Percentiles rank a stretch among this genome's conserved stretches.
Conservation (phyloP, 306 rosid genomes). For the Lagenaria siceraria region DNA sequence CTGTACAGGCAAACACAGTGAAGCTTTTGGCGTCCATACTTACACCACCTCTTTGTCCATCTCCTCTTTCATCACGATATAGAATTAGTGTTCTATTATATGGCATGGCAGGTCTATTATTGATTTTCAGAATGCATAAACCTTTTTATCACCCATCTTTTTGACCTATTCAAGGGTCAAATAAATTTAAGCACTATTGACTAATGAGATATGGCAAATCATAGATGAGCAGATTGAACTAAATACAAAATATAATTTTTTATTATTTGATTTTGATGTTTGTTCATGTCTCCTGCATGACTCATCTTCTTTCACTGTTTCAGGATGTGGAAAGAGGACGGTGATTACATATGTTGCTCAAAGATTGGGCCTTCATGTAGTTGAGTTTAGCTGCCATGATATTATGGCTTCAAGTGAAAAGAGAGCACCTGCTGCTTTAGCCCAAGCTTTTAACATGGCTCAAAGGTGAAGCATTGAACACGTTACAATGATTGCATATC, state of each 20-base stretch:
- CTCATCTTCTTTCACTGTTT: conserved; percentile 15
- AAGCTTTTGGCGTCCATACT: conserved; percentile 69
- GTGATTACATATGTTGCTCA: conserved; percentile 69
- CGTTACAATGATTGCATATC: conserved; percentile 4
- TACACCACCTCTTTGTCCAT: conserved; percentile 69
- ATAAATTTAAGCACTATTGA: neutral
- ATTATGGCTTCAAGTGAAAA: conserved; percentile 46
- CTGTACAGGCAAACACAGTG: conserved; percentile 71
- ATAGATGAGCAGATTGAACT: neutral
- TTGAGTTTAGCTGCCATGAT: conserved; percentile 83
- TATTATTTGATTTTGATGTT: neutral
- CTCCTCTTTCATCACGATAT: conserved; percentile 72
- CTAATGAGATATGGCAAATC: neutral
- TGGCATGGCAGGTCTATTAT: conserved; percentile 69
- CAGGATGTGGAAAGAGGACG: conserved; percentile 97
- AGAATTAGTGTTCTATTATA: conserved; percentile 73
- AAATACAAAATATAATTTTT: neutral
- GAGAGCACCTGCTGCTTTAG: conserved; percentile 51
- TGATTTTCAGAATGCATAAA: neutral
- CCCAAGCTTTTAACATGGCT: conserved; percentile 80
- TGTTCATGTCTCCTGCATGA: neutral
- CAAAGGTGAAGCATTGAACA: conserved; percentile 38
- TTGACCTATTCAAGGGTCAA: neutral
- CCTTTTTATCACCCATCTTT: neutral
- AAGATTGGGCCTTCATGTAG: conserved; percentile 83